Conservation (phyloP, 192 early-diverging fungal genomes). For the Gorgonomyces haynaldii region DNA sequence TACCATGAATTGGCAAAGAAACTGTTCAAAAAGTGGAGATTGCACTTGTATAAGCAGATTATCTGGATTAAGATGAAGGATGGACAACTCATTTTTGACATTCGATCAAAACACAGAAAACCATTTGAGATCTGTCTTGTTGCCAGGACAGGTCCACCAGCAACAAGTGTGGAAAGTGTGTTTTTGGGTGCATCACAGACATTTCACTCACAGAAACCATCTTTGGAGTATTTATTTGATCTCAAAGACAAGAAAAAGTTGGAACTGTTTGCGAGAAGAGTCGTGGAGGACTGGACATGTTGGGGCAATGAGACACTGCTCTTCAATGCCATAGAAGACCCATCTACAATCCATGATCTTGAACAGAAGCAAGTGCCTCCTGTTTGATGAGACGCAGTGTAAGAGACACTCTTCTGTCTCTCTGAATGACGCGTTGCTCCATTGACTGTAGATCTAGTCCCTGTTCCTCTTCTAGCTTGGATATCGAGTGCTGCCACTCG, state of each 20-base stretch:
- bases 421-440: slow-evolving; percentile 29
- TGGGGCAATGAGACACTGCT: slow-evolving; percentile 64
- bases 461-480: no score
- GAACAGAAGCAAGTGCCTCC: no score
- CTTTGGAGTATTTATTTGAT: not conserved
- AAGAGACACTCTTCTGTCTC: slow-evolving; percentile 50
- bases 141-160: slow-evolving; percentile 8
- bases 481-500: slow-evolving; percentile 53
- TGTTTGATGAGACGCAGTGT: slow-evolving; percentile 27
- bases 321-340: no score
- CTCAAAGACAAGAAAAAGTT: slow-evolving; percentile 21
- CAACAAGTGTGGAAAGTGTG: not conserved
- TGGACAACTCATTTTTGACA: slow-evolving; percentile 24
- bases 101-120: slow-evolving; percentile 27
- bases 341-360: no score
- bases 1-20: slow-evolving; percentile 47
- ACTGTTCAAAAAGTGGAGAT: slow-evolving; percentile 51
- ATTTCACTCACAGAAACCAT: slow-evolving; percentile 4
- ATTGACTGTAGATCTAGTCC: slow-evolving; percentile 31
- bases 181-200: not conserved
- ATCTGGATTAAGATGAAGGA: slow-evolving; percentile 54
- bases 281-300: slow-evolving; percentile 39
- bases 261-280: slow-evolving; percentile 57
- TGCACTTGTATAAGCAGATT: slow-evolving; percentile 43
- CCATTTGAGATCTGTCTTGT: slow-evolving; percentile 56